Percentiles rank a stretch among this genome's conserved stretches.
These are phyloP conservation scores for Talaromyces verruculosus DNA, from an alignment of 2,329 filamentous ascomycete species.

Conservation along the genomic window DNA sequence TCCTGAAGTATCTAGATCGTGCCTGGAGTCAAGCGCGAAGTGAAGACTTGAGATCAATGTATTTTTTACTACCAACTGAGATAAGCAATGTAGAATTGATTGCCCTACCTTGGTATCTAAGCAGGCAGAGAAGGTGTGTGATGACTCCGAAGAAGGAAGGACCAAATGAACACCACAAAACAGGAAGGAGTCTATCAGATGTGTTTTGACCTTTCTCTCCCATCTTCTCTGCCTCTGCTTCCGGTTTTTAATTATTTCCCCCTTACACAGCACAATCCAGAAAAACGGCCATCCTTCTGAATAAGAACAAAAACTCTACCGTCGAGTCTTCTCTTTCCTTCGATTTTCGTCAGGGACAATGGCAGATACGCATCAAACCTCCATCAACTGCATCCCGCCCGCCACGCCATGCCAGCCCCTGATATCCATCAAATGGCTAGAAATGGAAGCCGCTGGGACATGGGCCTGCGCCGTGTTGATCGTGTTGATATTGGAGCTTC, in stretches of 20 bases:
- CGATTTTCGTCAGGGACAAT: not conserved
- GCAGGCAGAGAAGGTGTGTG: not conserved
- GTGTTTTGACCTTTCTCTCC: too few species aligned
- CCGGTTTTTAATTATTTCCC: not conserved
- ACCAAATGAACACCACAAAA: not conserved
- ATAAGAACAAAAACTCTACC: not conserved
- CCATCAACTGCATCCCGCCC: not conserved
- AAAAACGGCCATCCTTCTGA: not conserved
- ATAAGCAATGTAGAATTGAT: not conserved
- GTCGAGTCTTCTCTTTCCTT: not conserved
- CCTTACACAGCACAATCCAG: not conserved
- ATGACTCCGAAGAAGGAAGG: not conserved
- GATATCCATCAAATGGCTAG: not conserved
- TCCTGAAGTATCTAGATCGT: not conserved
- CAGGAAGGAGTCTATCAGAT: not conserved
- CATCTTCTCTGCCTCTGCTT: not conserved
- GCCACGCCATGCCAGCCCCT: not conserved
- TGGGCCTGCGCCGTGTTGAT: not conserved
- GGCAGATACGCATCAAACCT: not conserved
- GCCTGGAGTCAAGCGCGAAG: not conserved
- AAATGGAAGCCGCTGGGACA: not conserved
- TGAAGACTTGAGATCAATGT: not conserved
- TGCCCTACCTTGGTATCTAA: too few species aligned
- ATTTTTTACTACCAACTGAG: not conserved
- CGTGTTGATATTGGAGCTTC: not conserved